phyloP scores from a whole-genome alignment of 1,284 basidiomycete genomes.

The Trichosporon sp. region DNA sequence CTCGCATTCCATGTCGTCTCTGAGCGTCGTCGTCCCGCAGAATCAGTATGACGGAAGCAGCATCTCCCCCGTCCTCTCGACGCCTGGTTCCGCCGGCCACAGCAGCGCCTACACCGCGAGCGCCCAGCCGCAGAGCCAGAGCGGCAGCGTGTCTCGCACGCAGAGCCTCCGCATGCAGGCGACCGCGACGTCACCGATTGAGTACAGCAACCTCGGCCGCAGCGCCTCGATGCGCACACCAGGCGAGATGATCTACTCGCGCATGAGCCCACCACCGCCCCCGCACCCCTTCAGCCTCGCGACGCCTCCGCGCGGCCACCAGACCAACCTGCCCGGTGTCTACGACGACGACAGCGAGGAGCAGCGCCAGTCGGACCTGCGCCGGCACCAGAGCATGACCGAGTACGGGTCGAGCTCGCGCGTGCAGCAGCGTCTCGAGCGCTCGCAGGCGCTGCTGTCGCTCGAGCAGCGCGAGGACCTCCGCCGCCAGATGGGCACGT shows the following conservation, averaged over 20 bases:
- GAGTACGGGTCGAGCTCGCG: conserved; percentile 38
- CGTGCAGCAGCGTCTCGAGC: conserved; percentile 40
- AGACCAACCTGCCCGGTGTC: conserved; percentile 28
- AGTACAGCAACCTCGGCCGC: conserved; percentile 30
- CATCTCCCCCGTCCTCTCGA: conserved; percentile 15
- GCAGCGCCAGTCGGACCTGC: conserved; percentile 31
- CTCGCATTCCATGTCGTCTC: conserved; percentile 39
- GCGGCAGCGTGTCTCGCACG: conserved; percentile 36
- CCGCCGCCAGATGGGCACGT: conserved; percentile 22
- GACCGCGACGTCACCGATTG: conserved; percentile 25
- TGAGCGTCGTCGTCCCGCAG: conserved; percentile 28
- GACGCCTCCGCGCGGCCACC: conserved; percentile 39
- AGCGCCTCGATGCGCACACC: conserved; percentile 38
- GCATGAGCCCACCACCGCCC: conserved; percentile 19
- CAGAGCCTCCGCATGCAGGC: conserved; percentile 41
- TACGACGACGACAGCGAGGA: conserved; percentile 13
- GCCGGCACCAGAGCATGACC: conserved; percentile 47
- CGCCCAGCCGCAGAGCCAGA: conserved; percentile 2
- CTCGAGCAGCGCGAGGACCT: conserved; percentile 40
- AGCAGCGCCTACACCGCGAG: not conserved
- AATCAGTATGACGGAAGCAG: conserved; percentile 2
- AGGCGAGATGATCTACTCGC: conserved; percentile 31
- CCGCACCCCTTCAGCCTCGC: conserved; percentile 36
- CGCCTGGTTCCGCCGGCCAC: conserved; percentile 13
- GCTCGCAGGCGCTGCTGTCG: conserved; percentile 38